phyloP scores from a whole-genome alignment of 2,329 filamentous ascomycete species.

The Fusarium sublunatum region DNA sequence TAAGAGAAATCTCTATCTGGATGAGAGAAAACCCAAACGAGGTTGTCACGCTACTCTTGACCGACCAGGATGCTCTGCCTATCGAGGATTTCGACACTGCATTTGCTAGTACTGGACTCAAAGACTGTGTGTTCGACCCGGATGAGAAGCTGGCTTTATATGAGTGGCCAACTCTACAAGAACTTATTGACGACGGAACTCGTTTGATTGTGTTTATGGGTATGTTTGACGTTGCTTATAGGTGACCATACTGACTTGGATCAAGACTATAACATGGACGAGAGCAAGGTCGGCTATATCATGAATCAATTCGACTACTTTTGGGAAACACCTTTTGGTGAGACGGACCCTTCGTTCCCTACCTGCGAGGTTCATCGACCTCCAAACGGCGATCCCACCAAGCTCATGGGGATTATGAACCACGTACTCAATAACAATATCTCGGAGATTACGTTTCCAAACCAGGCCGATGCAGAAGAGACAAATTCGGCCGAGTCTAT shows the following conservation, averaged over 20 bases:
- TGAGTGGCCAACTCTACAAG: conserved; percentile 76
- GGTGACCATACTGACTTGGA: conserved; percentile 24
- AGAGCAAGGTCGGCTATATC: conserved; percentile 67
- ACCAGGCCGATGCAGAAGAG: conserved; percentile 44
- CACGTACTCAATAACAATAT: conserved; percentile 48
- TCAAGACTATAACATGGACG: conserved; percentile 68
- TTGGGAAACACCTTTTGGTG: conserved; percentile 79
- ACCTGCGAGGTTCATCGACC: conserved; percentile 76
- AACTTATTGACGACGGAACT: conserved; percentile 70
- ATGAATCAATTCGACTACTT: conserved; percentile 72
- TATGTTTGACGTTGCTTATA: conserved; percentile 40
- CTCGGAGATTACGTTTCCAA: conserved; percentile 48
- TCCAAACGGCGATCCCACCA: conserved; percentile 34
- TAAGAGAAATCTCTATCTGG: conserved; percentile 69
- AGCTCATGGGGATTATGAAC: conserved; percentile 47
- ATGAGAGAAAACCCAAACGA: conserved; percentile 68
- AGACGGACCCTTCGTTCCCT: conserved; percentile 68
- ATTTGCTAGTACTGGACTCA: conserved; percentile 67
- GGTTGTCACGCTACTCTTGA: conserved; percentile 71
- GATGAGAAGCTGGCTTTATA: conserved; percentile 54
- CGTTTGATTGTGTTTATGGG: conserved; percentile 79
- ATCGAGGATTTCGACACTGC: conserved; percentile 65
- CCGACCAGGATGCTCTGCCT: conserved; percentile 69
- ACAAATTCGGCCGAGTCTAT: conserved; percentile 53
- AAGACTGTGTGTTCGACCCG: conserved; percentile 67